These are phyloP conservation scores for Trichoderma brevicompactum DNA, from an alignment of 2,329 filamentous ascomycete genomes.

Conservation along the genomic window DNA sequence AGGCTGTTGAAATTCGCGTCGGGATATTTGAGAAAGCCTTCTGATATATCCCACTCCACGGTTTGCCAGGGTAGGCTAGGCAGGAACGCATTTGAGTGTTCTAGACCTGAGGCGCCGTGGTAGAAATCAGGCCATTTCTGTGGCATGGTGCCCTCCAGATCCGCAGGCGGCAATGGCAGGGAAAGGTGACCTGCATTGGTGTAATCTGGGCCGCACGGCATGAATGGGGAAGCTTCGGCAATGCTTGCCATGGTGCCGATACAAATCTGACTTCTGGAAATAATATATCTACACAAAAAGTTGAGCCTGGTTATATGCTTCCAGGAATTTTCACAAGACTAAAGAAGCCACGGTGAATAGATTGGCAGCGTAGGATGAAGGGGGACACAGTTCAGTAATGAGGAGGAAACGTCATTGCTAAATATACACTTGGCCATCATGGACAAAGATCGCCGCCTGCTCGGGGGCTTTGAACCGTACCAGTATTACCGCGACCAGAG, in stretches of 20 bases:
- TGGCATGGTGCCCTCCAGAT: constrained; percentile 19
- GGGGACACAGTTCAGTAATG: background rate
- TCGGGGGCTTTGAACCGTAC: background rate
- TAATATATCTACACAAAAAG: background rate
- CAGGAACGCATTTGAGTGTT: background rate
- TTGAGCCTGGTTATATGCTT: background rate
- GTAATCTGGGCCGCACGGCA: constrained; percentile 17
- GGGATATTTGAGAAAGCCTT: constrained; percentile 16
- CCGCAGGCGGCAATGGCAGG: constrained; percentile 16
- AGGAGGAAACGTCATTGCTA: constrained; percentile 27
- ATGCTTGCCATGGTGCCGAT: constrained; percentile 19
- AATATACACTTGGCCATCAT: constrained; percentile 14
- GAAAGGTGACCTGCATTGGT: constrained; percentile 14
- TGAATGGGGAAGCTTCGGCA: constrained; percentile 13
- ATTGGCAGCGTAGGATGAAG: background rate
- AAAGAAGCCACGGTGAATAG: background rate
- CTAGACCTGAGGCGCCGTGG: constrained; percentile 3
- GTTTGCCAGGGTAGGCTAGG: constrained; percentile 9
- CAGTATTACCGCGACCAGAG: background rate
- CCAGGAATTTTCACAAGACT: background rate
- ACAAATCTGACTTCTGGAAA: background rate
- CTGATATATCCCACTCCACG: constrained; percentile 8
- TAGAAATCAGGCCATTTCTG: constrained; percentile 9
- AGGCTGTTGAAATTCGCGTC: background rate
- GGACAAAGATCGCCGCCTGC: constrained; percentile 1